These are phyloP conservation scores for Penicillium mononematosum DNA, from an alignment of 495 filamentous ascomycete species.

Conservation along the genomic window DNA sequence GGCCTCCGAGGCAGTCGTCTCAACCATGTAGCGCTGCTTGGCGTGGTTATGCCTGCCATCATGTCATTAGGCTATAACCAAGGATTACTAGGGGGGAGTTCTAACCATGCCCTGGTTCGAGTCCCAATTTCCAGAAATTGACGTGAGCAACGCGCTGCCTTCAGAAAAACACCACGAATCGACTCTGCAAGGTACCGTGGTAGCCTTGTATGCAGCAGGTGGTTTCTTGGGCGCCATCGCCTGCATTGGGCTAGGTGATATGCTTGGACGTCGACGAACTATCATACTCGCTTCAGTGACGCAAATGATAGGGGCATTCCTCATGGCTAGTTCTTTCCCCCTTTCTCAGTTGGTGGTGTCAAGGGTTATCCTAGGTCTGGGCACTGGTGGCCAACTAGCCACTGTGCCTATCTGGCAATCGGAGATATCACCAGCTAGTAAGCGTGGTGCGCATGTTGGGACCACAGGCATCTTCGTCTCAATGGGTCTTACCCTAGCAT, in stretches of 20 bases:
- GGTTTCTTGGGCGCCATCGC: conserved; percentile 24
- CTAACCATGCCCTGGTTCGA: conserved; percentile 31
- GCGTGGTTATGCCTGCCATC: conserved; percentile 34
- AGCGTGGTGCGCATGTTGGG: conserved; percentile 36
- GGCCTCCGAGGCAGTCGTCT: conserved; percentile 26
- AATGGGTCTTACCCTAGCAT: conserved; percentile 40
- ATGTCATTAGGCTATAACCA: conserved; percentile 48
- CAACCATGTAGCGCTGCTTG: conserved; percentile 19
- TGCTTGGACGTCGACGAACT: conserved; percentile 23
- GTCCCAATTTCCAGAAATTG: conserved; percentile 43
- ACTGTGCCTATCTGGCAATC: conserved; percentile 50
- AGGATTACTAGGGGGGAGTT: conserved; percentile 36
- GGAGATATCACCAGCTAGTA: conserved; percentile 38
- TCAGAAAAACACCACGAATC: conserved; percentile 25
- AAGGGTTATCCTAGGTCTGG: conserved; percentile 50
- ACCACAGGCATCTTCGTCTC: conserved; percentile 48
- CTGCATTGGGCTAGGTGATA: conserved; percentile 24
- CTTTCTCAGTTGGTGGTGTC: conserved; percentile 26
- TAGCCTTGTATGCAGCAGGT: conserved; percentile 26
- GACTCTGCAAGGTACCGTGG: conserved; percentile 23
- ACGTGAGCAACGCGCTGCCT: conserved; percentile 27
- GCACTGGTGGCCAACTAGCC: conserved; percentile 47
- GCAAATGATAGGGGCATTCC: conserved; percentile 34
- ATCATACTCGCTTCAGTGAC: conserved; percentile 20
- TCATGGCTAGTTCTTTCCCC: conserved; percentile 34